These are phyloP conservation scores for Jimgerdemannia lactiflua DNA, from an alignment of 192 early-diverging fungal genomes.

Conservation along the genomic window DNA sequence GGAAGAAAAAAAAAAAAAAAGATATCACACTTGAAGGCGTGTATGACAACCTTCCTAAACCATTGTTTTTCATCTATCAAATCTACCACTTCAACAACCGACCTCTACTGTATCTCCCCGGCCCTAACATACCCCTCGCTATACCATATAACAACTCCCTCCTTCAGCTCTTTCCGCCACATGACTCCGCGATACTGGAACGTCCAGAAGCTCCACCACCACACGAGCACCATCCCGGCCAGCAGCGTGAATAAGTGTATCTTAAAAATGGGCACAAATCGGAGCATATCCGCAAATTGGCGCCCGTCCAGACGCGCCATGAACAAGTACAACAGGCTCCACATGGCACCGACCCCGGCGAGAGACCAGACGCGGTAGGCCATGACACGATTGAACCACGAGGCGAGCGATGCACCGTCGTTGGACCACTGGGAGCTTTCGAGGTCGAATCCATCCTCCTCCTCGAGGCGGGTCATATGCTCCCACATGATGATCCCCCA, in stretches of 20 bases:
- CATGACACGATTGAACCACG: constrained; percentile 3
- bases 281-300: constrained; percentile 16
- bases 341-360: constrained; percentile 41
- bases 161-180: constrained; percentile 49
- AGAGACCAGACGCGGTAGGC: constrained; percentile 48
- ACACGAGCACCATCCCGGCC: constrained; percentile 42
- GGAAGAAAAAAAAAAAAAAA: no score
- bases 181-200: constrained; percentile 18
- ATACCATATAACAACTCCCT: constrained; percentile 50
- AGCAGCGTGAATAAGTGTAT: constrained; percentile 22
- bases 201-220: constrained; percentile 58
- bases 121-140: constrained; percentile 6
- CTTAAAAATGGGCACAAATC: constrained; percentile 29
- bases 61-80: no score
- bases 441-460: constrained; percentile 31
- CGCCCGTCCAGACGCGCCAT: constrained; percentile 25
- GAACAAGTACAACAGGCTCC: constrained; percentile 38
- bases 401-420: no score
- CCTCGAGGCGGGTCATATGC: constrained; percentile 41
- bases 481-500: constrained; percentile 29
- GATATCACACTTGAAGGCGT: no score
- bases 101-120: no score
- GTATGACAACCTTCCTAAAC: no score
- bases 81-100: no score
- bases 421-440: background rate